These are phyloP conservation scores for Ustilago lituana DNA, from an alignment of 1,284 basidiomycete species.

Conservation along the genomic window DNA sequence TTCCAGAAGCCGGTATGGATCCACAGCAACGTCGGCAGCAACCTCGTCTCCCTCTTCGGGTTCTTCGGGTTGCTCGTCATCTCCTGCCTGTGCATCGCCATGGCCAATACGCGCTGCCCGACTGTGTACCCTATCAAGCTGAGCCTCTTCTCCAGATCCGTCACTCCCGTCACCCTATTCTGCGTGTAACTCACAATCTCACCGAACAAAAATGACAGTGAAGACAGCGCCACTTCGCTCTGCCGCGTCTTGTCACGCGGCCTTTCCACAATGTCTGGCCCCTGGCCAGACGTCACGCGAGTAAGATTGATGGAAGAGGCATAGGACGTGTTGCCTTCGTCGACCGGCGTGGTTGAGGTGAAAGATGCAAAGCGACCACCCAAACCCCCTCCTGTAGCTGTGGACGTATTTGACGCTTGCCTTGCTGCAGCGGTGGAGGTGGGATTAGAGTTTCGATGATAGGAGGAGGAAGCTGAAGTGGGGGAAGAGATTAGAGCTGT, in stretches of 20 bases:
- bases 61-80: conserved; percentile 48
- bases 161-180: conserved; percentile 89
- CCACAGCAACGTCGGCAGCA: conserved; percentile 61
- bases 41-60: conserved; percentile 61
- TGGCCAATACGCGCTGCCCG: conserved; percentile 48
- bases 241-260: conserved; percentile 55
- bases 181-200: conserved; percentile 78
- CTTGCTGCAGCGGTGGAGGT: background rate
- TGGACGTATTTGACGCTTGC: background rate
- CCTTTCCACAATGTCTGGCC: conserved; percentile 60
- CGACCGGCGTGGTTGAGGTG: conserved; percentile 5
- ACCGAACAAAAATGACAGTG: conserved; percentile 57
- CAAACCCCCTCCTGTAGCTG: background rate
- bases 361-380: conserved; percentile 18
- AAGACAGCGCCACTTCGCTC: conserved; percentile 40
- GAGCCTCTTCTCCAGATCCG: conserved; percentile 78
- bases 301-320: background rate
- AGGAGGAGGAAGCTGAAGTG: background rate
- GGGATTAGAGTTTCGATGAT: conserved; percentile 2
- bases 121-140: conserved; percentile 56
- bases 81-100: conserved; percentile 56
- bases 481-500: conserved; percentile 8
- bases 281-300: background rate
- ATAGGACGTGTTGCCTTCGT: conserved; percentile 3
- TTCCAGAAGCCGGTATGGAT: conserved; percentile 80